These are phyloP conservation scores for Gilbertella persicaria DNA, from an alignment of 371 early-diverging fungal genomes.

Conservation along the genomic window DNA sequence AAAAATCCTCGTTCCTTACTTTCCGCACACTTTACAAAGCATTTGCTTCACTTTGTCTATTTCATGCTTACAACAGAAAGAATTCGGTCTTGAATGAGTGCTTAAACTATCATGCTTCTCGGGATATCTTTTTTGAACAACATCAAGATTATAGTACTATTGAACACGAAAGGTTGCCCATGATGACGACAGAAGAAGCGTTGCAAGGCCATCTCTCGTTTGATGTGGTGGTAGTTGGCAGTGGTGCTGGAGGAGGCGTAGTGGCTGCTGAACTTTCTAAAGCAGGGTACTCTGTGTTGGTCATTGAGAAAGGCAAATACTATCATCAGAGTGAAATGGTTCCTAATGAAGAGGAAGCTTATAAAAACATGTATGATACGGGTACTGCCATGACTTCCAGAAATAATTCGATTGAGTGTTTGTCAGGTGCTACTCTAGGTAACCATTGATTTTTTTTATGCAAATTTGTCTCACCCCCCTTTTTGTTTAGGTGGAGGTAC, in stretches of 20 bases:
- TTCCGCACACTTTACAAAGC: conserved; percentile 42
- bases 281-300: conserved; percentile 65
- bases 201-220: conserved; percentile 27
- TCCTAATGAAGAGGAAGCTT: conserved; percentile 42
- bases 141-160: conserved; percentile 33
- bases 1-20: conserved; percentile 42
- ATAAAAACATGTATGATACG: conserved; percentile 47
- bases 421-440: conserved; percentile 41
- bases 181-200: conserved; percentile 36
- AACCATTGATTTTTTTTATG: neutral
- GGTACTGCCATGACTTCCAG: conserved; percentile 28
- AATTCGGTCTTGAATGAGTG: conserved; percentile 4
- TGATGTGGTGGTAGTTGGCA: conserved; percentile 72
- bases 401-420: conserved; percentile 43
- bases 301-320: conserved; percentile 70
- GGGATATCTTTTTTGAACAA: conserved; percentile 46
- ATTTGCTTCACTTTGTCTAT: conserved; percentile 16
- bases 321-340: conserved; percentile 53
- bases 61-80: conserved; percentile 7
- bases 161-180: conserved; percentile 31
- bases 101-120: conserved; percentile 32
- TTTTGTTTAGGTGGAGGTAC: conserved; percentile 68
- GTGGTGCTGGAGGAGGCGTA: conserved; percentile 74
- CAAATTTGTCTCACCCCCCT: conserved; percentile 19
- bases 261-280: conserved; percentile 64